A percentile compares a stretch with the other conserved stretches of the same genome.
These are phyloP conservation scores for Chaetomiaceae sp. DNA, from an alignment of 2,329 filamentous ascomycete species.

Conservation along the genomic window DNA sequence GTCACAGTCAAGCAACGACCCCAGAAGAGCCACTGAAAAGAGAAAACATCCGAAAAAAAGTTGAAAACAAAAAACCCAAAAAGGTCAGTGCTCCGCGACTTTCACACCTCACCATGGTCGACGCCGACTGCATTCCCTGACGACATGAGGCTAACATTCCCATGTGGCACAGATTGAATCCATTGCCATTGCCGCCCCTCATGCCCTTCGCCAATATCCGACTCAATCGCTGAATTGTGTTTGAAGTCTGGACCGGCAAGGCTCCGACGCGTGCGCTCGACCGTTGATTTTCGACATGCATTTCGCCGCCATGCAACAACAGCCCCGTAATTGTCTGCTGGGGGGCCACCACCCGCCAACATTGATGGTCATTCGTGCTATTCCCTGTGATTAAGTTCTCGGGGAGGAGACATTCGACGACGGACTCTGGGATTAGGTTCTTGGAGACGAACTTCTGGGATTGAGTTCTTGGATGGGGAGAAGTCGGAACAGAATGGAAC, in stretches of 20 bases:
- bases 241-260: too few relatives aligned
- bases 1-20: background rate
- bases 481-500: constrained; percentile 1
- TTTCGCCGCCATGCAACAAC: constrained; percentile 4
- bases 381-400: constrained; percentile 12
- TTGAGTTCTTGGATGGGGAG: constrained; percentile 1
- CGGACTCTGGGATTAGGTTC: constrained; percentile 14
- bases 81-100: background rate
- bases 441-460: constrained; percentile 14
- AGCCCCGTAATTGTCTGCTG: background rate
- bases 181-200: too few relatives aligned
- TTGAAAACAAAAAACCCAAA: background rate
- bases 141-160: background rate
- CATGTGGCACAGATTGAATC: background rate
- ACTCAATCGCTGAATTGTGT: background rate
- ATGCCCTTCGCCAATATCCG: background rate
- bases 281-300: background rate
- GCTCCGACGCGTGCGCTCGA: too few relatives aligned
- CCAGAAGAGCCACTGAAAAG: background rate
- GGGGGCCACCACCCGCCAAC: background rate
- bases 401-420: constrained; percentile 1
- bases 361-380: constrained; percentile 5
- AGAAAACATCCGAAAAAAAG: constrained; percentile 1
- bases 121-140: background rate
- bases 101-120: background rate